These are phyloP conservation scores for Thuidium tamariscinum DNA, from an alignment of 225 moss, liverwort and hornwort species.

Conservation along the genomic window DNA sequence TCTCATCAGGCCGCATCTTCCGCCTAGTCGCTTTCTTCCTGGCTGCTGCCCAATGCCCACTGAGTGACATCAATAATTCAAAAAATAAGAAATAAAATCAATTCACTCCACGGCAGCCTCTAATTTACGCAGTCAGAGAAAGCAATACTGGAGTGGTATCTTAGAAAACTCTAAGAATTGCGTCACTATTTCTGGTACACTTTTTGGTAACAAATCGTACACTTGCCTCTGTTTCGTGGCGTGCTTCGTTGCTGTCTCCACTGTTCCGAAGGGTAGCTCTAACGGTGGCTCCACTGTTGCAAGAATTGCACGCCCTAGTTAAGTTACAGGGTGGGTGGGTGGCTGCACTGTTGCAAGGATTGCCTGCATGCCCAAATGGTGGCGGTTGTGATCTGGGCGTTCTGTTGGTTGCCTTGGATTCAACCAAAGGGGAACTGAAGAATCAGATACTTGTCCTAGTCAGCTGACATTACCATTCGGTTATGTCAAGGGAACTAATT, in stretches of 20 bases:
- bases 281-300: neutral
- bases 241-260: neutral
- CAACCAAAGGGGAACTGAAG: neutral
- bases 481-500: neutral
- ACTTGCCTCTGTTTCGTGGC: neutral
- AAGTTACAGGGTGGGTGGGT: neutral
- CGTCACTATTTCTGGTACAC: neutral
- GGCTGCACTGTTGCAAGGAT: neutral
- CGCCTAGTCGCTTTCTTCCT: neutral
- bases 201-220: neutral
- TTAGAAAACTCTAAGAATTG: neutral
- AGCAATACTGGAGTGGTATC: neutral
- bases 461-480: slow-evolving; percentile 6
- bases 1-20: neutral
- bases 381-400: neutral
- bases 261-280: neutral
- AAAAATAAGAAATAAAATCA: neutral
- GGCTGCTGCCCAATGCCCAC: neutral
- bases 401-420: neutral
- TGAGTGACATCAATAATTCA: neutral
- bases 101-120: neutral
- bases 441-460: neutral
- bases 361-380: neutral
- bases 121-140: neutral
- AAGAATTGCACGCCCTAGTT: neutral